Evolutionary conservation across 768 basidiomycete genomes (phyloP), one percentile per base, ranked within the genome.

Genomic region (Agrocybe pediades): DNA sequence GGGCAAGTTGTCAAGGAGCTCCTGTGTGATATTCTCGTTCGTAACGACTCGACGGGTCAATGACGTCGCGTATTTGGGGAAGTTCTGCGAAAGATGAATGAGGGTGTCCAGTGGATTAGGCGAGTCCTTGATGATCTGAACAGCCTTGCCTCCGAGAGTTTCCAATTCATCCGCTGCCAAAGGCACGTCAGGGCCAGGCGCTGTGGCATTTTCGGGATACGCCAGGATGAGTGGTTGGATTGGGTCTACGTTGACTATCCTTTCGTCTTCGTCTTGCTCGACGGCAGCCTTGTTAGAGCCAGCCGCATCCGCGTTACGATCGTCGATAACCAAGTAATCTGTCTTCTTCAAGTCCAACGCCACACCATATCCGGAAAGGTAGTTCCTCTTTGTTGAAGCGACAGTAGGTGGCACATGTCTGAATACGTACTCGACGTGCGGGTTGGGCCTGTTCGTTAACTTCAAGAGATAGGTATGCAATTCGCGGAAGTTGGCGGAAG

Each of bases 241-340:
- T 3, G 70, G 71, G 55, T 79, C 77, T 2, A 59, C 36, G 6
- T 13, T 11, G 6, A 46, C 49, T 21, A 58, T 57, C 2, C 53
- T 62, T 21, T 68, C 67, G 9, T 61, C 59, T 52, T 75, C 71
- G 11, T 13, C 33, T 36, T 36, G 11, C 11, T 4, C 13, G n/a
- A 13, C 33, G 3, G 33, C n/a, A 11, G n/a, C 11, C 6, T 15
- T 6, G 11, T 6, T 4, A 13, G 5, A 36, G 11, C 63, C 55
- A 53, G 61, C 57, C 44, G 55, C 46, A 40, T 66, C 69, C 2
- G 73, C 64, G 46, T 80, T 68, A 41, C 97, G 76, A 67, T 99
- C 97, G 65, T 99, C 97, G 7, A 98, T 73, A 3, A 88, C 94
- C 11, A 98, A 81, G 66, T 98, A 99, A 62, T 99, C 97, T 79